Percentiles rank a stretch among this genome's conserved stretches.
Evolutionary conservation across 2,329 filamentous ascomycete species (phyloP).

Genomic region (Penicillium brasilianum): DNA sequence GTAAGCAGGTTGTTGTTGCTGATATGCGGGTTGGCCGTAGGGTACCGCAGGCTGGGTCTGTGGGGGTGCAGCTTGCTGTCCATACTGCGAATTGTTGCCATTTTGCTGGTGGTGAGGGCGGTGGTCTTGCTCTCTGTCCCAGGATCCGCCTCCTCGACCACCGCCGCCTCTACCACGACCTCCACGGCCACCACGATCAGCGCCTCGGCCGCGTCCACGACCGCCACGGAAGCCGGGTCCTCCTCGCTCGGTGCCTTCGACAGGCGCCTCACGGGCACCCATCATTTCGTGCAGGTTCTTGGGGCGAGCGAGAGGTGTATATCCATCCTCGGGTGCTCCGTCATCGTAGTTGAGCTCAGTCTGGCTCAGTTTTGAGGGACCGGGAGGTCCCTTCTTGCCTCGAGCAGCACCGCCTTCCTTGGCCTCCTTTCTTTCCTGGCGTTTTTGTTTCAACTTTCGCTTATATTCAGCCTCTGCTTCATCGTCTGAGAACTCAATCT

Average conservation of each 20-base stretch:
- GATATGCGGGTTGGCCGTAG: slow-evolving; percentile 32
- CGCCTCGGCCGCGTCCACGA: slow-evolving; percentile 54
- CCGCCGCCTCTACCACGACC: slow-evolving; percentile 42
- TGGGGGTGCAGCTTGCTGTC: slow-evolving; percentile 22
- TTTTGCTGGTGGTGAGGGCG: slow-evolving; percentile 38
- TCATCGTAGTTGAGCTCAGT: slow-evolving; percentile 70
- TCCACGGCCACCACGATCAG: slow-evolving; percentile 46
- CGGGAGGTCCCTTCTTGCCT: slow-evolving; percentile 42
- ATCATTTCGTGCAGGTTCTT: slow-evolving; percentile 63
- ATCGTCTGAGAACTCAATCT: slow-evolving; percentile 95
- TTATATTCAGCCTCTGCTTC: slow-evolving; percentile 89
- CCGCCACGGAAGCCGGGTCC: slow-evolving; percentile 50
- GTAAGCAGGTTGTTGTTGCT: slow-evolving; percentile 33
- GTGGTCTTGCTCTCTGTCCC: slow-evolving; percentile 36
- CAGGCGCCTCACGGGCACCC: slow-evolving; percentile 45
- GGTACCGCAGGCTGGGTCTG: slow-evolving; percentile 30
- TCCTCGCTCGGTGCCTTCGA: slow-evolving; percentile 41
- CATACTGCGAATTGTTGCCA: slow-evolving; percentile 31
- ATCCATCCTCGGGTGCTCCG: slow-evolving; percentile 58
- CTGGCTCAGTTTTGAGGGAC: slow-evolving; percentile 46
- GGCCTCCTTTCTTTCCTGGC: slow-evolving; percentile 58
- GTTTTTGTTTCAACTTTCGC: slow-evolving; percentile 69
- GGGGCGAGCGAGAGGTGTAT: slow-evolving; percentile 73
- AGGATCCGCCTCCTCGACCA: slow-evolving; percentile 39
- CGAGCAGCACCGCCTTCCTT: slow-evolving; percentile 49